Evolutionary conservation across 176 grass and related monocot species (phyloP).

Genomic region (Ananas comosus): DNA sequence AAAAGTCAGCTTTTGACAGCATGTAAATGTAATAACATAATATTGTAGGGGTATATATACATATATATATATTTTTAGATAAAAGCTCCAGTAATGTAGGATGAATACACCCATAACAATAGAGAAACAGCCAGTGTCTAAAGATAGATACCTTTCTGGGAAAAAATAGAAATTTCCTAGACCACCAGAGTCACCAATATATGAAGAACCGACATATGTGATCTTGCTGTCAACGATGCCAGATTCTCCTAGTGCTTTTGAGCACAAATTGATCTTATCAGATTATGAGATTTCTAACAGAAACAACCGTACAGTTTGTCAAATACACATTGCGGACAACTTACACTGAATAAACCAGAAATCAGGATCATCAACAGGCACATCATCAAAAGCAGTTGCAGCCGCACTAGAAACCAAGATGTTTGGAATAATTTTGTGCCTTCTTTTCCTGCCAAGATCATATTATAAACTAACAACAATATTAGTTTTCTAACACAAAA

Average conservation of each 20-base stretch:
- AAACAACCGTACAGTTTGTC: neutral
- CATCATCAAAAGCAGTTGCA: constrained; percentile 65
- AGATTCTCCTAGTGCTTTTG: constrained; percentile 86
- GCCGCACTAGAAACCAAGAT: constrained; percentile 34
- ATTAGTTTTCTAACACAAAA: neutral
- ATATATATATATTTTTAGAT: too few species aligned
- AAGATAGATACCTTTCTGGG: constrained; percentile 59
- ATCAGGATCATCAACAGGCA: constrained; percentile 57
- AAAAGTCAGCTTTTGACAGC: too few species aligned
- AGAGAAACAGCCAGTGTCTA: constrained; percentile 11
- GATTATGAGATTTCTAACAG: neutral
- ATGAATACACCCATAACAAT: constrained; percentile 8
- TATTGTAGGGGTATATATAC: too few species aligned
- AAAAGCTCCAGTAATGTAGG: neutral
- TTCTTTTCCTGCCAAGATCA: constrained; percentile 53
- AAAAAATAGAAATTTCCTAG: constrained; percentile 40
- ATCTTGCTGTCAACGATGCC: constrained; percentile 67
- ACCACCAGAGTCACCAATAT: constrained; percentile 11
- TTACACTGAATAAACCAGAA: constrained; percentile 97
- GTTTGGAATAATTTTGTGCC: constrained; percentile 47
- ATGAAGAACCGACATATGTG: constrained; percentile 31
- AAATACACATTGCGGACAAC: constrained; percentile 16
- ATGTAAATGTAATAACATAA: too few species aligned
- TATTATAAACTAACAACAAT: neutral
- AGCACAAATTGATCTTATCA: constrained; percentile 24